Evolutionary conservation across 192 early-diverging fungal species (phyloP).

Genomic region (Coemansia pectinata): DNA sequence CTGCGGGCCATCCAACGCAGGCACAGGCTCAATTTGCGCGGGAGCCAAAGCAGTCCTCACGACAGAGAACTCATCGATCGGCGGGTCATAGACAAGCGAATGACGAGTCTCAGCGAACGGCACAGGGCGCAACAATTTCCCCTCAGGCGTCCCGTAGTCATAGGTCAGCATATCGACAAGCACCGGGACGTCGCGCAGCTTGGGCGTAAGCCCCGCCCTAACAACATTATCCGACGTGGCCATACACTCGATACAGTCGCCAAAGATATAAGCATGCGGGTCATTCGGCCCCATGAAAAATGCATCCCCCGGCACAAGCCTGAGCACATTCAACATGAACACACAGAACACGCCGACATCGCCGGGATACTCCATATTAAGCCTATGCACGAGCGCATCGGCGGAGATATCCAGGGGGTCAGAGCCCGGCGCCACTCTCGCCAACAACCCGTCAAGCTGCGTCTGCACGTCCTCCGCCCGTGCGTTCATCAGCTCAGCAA

Average conservation of each 20-base stretch:
- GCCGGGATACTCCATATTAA: constrained; percentile 82
- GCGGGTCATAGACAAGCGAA: constrained; percentile 88
- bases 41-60: constrained; percentile 60
- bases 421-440: constrained; percentile 33
- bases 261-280: constrained; percentile 94
- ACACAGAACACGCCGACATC: constrained; percentile 90
- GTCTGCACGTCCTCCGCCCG: constrained; percentile 47
- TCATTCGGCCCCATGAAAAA: constrained; percentile 97
- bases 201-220: constrained; percentile 94
- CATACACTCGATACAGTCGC: constrained; percentile 99
- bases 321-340: constrained; percentile 87
- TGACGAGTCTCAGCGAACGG: constrained; percentile 48
- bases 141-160: constrained; percentile 71
- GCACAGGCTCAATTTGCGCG: constrained; percentile 57
- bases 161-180: constrained; percentile 94
- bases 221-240: constrained; percentile 97
- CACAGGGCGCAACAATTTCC: constrained; percentile 75
- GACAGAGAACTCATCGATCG: constrained; percentile 95
- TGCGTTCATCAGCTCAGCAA: constrained; percentile 63
- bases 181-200: constrained; percentile 84
- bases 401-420: constrained; percentile 21
- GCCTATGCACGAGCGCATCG: constrained; percentile 70
- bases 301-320: constrained; percentile 78
- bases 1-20: constrained; percentile 74
- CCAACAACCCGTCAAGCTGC: constrained; percentile 61